Evolutionary conservation across 2,329 filamentous ascomycete genomes (phyloP).

Genomic region (Ceratocystiopsis sp.): DNA sequence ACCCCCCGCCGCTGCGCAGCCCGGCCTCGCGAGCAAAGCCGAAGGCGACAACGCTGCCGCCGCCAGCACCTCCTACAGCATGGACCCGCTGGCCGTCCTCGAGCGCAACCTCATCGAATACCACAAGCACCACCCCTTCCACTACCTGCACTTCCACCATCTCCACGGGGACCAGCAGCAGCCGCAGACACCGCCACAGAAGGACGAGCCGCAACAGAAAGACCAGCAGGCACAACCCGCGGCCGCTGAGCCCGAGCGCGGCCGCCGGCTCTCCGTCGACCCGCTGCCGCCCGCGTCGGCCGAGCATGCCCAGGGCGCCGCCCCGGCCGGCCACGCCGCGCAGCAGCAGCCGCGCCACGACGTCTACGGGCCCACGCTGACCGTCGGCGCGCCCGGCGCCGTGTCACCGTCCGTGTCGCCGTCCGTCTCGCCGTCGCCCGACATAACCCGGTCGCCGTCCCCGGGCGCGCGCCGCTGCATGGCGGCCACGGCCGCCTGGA

Average conservation of each 20-base stretch:
- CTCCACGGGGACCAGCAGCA: too few relatives aligned
- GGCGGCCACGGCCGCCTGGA: conserved; percentile 25
- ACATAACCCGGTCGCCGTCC: background rate
- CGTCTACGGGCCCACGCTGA: too few relatives aligned
- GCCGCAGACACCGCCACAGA: too few relatives aligned
- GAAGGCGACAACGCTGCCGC: too few relatives aligned
- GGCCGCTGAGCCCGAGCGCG: too few relatives aligned
- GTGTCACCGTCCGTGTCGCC: background rate
- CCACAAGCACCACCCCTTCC: too few relatives aligned
- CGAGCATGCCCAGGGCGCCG: background rate
- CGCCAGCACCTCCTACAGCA: too few relatives aligned
- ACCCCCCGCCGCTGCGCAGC: too few relatives aligned
- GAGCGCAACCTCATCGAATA: conserved; percentile 4
- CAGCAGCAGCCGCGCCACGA: background rate
- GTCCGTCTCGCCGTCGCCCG: background rate
- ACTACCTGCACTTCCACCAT: too few relatives aligned
- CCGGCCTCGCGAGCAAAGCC: too few relatives aligned
- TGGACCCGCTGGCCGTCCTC: conserved; percentile 3
- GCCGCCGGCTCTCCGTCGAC: background rate
- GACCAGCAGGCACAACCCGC: too few relatives aligned
- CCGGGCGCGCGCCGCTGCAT: conserved; percentile 17
- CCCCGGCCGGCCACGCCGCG: background rate
- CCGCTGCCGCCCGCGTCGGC: background rate
- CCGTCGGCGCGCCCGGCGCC: background rate
- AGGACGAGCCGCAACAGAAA: too few relatives aligned